Evolutionary conservation across 225 moss, liverwort and hornwort genomes (phyloP).

Genomic region (Polytrichum commune): DNA sequence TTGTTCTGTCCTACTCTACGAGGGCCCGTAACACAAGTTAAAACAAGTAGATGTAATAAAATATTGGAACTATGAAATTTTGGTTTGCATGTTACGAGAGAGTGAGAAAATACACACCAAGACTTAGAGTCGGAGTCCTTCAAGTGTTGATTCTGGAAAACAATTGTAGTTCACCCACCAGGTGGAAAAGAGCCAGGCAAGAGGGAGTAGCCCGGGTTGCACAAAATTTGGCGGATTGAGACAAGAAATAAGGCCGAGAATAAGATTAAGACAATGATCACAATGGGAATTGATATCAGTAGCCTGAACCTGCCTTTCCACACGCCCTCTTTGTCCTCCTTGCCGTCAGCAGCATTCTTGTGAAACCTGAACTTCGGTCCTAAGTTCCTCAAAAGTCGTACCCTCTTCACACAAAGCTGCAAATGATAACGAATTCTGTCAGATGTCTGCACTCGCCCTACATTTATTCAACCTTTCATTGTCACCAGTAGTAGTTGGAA

Average conservation of each 20-base stretch:
- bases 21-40: too few species aligned
- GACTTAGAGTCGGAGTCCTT: neutral
- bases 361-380: slow-evolving; percentile 9
- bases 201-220: rapidly evolving
- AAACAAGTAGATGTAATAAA: neutral
- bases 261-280: neutral
- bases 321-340: rapidly evolving
- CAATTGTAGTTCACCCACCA: neutral
- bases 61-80: too few species aligned
- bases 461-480: too few species aligned
- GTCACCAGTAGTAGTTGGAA: too few species aligned
- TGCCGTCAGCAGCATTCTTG: neutral
- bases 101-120: neutral
- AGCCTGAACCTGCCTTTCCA: neutral
- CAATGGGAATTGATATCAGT: neutral
- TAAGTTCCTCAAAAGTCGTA: neutral
- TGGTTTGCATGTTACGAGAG: too few species aligned
- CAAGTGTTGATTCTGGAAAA: neutral
- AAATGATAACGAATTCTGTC: too few species aligned
- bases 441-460: too few species aligned
- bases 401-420: slow-evolving; percentile 15
- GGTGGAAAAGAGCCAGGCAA: neutral
- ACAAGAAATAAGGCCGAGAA: slow-evolving; percentile 26
- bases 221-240: slow-evolving; percentile 22
- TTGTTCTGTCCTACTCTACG: too few species aligned